phyloP scores from a whole-genome alignment of 2,329 filamentous ascomycete genomes.

The Beauveria pseudobassiana region DNA sequence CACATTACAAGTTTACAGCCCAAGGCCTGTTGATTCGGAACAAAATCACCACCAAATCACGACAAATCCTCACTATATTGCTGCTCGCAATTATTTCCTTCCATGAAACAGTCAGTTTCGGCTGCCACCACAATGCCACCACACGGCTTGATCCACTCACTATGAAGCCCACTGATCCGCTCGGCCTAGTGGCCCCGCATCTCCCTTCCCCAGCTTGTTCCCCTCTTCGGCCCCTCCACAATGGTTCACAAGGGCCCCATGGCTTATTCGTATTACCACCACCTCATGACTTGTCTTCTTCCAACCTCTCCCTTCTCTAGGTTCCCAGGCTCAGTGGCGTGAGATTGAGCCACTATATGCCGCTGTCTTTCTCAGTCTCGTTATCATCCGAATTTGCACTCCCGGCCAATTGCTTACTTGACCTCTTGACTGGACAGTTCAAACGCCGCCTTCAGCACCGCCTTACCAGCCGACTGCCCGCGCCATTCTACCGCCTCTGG shows the following conservation, averaged over 20 bases:
- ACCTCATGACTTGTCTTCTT: neutral
- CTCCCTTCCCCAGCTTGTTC: constrained; percentile 4
- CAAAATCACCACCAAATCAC: neutral
- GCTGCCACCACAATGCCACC: neutral
- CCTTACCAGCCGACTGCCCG: constrained; percentile 8
- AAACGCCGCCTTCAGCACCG: neutral
- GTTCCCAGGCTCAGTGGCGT: neutral
- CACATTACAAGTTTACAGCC: neutral
- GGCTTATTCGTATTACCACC: neutral
- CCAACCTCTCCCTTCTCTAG: neutral
- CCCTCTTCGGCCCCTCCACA: constrained; percentile 4
- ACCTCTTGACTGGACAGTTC: constrained; percentile 9
- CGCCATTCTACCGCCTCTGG: constrained; percentile 9
- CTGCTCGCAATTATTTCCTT: neutral
- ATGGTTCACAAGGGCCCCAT: constrained; percentile 3
- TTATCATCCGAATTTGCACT: too few relatives aligned
- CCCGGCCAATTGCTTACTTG: neutral
- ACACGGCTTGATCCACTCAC: too few relatives aligned
- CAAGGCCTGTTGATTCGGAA: neutral
- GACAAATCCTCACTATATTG: neutral
- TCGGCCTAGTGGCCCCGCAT: neutral
- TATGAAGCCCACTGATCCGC: neutral
- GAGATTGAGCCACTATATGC: neutral
- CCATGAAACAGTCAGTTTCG: neutral
- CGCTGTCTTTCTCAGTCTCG: neutral